Percentiles rank a stretch among this genome's conserved stretches.
Conservation (phyloP, 139 green algal genomes). For the Tetraselmis striata region DNA sequence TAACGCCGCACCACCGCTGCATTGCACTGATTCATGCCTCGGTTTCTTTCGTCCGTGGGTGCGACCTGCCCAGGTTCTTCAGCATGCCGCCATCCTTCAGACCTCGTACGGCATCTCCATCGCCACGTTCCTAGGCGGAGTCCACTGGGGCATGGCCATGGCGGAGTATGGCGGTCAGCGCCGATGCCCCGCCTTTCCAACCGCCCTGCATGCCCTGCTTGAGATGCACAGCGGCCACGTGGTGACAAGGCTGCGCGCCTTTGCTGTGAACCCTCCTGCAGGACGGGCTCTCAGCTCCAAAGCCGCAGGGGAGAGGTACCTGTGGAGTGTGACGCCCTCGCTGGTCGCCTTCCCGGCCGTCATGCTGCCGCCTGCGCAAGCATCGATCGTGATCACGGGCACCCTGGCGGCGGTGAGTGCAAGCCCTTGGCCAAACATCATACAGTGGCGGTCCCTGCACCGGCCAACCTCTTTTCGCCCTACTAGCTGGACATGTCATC, state of each 20-base stretch:
- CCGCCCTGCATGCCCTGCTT: too few relatives aligned
- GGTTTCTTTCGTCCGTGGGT: neutral
- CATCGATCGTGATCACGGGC: constrained; percentile 20
- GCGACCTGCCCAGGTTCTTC: neutral
- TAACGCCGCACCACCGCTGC: too few relatives aligned
- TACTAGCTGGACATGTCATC: too few relatives aligned
- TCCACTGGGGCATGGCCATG: constrained; percentile 88
- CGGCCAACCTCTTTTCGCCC: too few relatives aligned
- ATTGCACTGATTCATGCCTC: too few relatives aligned
- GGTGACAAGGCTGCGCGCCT: too few relatives aligned
- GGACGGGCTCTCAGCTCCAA: neutral
- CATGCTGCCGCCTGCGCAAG: constrained; percentile 32
- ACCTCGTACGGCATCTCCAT: constrained; percentile 72
- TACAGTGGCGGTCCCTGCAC: too few relatives aligned
- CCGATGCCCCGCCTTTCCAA: neutral
- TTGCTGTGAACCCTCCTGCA: too few relatives aligned
- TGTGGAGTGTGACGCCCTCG: constrained; percentile 73
- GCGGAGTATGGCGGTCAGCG: neutral
- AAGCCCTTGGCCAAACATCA: too few relatives aligned
- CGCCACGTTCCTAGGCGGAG: constrained; percentile 79
- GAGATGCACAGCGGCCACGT: too few relatives aligned
- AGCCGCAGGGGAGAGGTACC: constrained; percentile 43
- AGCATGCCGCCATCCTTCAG: constrained; percentile 32
- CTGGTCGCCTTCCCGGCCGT: constrained; percentile 73
- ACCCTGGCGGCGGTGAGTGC: constrained; percentile 23